Evolutionary conservation across 352 stramenopile genomes (phyloP), one percentile per base, ranked within the genome.

Genomic region (Phytophthora tentaculata): DNA sequence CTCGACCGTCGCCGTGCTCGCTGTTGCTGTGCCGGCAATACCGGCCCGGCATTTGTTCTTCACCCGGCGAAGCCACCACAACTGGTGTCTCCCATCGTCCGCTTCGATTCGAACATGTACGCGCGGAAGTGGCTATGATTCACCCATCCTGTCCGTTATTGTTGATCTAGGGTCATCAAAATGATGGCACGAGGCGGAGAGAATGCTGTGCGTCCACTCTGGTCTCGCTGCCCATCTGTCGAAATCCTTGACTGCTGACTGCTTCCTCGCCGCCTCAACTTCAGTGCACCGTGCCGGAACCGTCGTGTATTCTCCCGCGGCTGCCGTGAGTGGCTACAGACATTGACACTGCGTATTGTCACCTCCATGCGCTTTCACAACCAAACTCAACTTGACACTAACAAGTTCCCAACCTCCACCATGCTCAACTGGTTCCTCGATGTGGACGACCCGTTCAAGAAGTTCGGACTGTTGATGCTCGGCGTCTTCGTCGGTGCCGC

Each of bases 361-460:
- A 43, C 14, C 35, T 43, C 35, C 35, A 43, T 43, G 35, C 7
- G n/a, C 16, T 1, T 32, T 58, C 64, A 76, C 41, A 73, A 73
- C 64, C 45, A 22, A 73, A 67, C 58, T 63, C 69, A 56, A 24
- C 69, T 50, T 19, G 29, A 50, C 17, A 13, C 19, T 45, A 48
- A 24, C 53, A 76, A 76, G 55, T 43, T 16, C 22, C 23, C n/a
- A 59, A 41, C 5, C 24, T 41, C 3, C 14, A 14, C 16, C 32
- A 77, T 73, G 69, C 32, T 77, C n/a, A 13, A 32, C 6, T 77
- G 59, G 64, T 43, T 77, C 37, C 61, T 77, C 8, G 48, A 67
- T 32, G 62, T 24, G 43, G 59, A 77, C 19, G 69, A 77, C 45
- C 64, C 69, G 17, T 10, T 77, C 49, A 73, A 71, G 48, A 64